A percentile compares a stretch with the other conserved stretches of the same genome.
phyloP scores from a whole-genome alignment of 345 rosid genomes.

The Bretschneidera sinensis region DNA sequence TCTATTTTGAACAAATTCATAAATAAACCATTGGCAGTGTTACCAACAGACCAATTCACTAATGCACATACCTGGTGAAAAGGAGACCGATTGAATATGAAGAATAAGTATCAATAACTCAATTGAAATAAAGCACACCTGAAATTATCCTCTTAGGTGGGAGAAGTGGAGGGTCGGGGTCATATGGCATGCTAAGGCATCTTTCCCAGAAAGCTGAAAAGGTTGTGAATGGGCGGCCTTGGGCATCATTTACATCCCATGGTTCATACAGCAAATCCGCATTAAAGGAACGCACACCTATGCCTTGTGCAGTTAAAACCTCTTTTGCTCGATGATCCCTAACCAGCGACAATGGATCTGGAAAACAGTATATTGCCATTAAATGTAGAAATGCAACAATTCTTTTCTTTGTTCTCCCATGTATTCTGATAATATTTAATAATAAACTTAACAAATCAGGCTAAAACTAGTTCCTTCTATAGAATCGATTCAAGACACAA shows the following conservation, averaged over 20 bases:
- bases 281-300: constrained; percentile 73
- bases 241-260: constrained; percentile 85
- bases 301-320: constrained; percentile 62
- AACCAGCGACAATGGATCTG: constrained; percentile 91
- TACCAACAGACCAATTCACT: no score
- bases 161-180: constrained; percentile 96
- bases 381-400: constrained; percentile 1
- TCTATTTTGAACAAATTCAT: no score
- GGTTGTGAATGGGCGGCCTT: constrained; percentile 70
- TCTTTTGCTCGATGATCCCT: constrained; percentile 95
- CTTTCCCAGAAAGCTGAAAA: constrained; percentile 85
- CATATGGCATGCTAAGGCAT: constrained; percentile 96
- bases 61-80: neutral
- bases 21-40: no score
- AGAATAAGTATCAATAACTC: neutral
- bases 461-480: neutral
- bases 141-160: constrained; percentile 92
- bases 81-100: neutral
- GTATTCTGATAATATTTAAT: no score
- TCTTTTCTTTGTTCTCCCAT: neutral
- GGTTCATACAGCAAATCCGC: constrained; percentile 99
- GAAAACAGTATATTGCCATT: constrained; percentile 27
- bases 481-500: neutral
- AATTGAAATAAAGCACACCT: constrained; percentile 42
- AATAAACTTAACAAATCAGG: neutral